phyloP scores from a whole-genome alignment of 306 rosid species.

The Lathyrus sativus region DNA sequence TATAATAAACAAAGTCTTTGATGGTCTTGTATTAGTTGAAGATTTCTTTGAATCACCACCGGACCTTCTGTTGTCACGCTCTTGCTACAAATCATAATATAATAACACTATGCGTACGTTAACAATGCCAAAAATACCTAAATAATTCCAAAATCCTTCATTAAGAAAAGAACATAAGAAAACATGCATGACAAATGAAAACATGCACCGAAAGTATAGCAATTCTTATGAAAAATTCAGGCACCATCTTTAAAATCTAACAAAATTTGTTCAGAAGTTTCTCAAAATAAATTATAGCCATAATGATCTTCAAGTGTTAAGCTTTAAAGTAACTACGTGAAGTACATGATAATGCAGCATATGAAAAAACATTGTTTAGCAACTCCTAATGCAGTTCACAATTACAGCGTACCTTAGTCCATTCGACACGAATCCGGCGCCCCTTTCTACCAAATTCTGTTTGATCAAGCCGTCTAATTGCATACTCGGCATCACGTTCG shows the following conservation, averaged over 20 bases:
- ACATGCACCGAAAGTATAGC: slow-evolving; percentile 9
- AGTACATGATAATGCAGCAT: slow-evolving; percentile 1
- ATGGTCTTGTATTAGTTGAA: slow-evolving; percentile 60
- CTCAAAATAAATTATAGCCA: background rate
- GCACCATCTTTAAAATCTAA: slow-evolving; percentile 9
- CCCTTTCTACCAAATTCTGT: slow-evolving; percentile 88
- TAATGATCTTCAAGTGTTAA: background rate
- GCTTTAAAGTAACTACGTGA: background rate
- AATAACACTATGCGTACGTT: slow-evolving; percentile 12
- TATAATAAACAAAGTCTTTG: slow-evolving; percentile 77
- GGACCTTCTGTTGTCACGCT: slow-evolving; percentile 68
- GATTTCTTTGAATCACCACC: slow-evolving; percentile 64
- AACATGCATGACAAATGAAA: slow-evolving; percentile 1
- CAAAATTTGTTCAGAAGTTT: background rate
- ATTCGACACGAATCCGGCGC: slow-evolving; percentile 78
- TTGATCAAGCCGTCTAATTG: slow-evolving; percentile 82
- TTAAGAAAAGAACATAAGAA: slow-evolving; percentile 20
- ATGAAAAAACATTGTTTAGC: background rate
- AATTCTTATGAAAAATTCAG: slow-evolving; percentile 21
- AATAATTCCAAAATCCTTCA: slow-evolving; percentile 17
- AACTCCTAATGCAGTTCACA: slow-evolving; percentile 8
- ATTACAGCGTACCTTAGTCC: slow-evolving; percentile 69
- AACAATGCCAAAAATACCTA: slow-evolving; percentile 19
- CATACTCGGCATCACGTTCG: slow-evolving; percentile 83
- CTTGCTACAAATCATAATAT: slow-evolving; percentile 62